Percentiles rank a stretch among this genome's conserved stretches.
Conservation (phyloP, 768 basidiomycete genomes). For the Pholiota conissans region DNA sequence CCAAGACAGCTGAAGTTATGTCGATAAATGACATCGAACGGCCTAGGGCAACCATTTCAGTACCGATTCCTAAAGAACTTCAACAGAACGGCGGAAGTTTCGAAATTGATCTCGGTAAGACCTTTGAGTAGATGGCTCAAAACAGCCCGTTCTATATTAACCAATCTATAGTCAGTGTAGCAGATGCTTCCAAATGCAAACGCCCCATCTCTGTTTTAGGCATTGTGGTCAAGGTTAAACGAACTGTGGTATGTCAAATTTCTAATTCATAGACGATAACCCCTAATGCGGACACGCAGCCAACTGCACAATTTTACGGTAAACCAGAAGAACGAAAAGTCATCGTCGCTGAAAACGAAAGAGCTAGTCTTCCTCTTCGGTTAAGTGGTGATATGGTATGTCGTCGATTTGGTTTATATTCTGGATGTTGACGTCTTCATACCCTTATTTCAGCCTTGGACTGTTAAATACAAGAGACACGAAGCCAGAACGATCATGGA, state of each 20-base stretch:
- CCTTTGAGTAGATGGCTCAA: neutral
- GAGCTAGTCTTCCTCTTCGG: constrained; percentile 73
- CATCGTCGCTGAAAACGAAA: constrained; percentile 73
- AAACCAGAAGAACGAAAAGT: constrained; percentile 54
- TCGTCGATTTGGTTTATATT: constrained; percentile 9
- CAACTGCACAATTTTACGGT: constrained; percentile 86
- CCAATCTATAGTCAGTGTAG: constrained; percentile 65
- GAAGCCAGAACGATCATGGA: constrained; percentile 41
- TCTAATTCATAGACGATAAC: too few species aligned
- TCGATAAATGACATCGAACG: constrained; percentile 55
- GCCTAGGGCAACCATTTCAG: constrained; percentile 52
- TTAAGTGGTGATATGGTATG: constrained; percentile 89
- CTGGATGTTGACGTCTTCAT: neutral
- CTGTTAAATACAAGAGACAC: constrained; percentile 65
- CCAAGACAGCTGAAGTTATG: constrained; percentile 61
- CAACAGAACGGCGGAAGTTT: constrained; percentile 72
- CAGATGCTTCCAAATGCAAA: constrained; percentile 88
- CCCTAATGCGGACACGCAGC: too few species aligned
- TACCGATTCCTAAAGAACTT: constrained; percentile 69
- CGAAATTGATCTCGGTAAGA: constrained; percentile 75
- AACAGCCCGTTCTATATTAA: constrained; percentile 11
- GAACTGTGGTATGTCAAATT: constrained; percentile 60
- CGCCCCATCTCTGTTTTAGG: constrained; percentile 74
- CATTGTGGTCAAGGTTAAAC: constrained; percentile 79
- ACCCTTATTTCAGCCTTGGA: constrained; percentile 73